phyloP scores from a whole-genome alignment of 2,329 filamentous ascomycete species.

The Microsporum canis region DNA sequence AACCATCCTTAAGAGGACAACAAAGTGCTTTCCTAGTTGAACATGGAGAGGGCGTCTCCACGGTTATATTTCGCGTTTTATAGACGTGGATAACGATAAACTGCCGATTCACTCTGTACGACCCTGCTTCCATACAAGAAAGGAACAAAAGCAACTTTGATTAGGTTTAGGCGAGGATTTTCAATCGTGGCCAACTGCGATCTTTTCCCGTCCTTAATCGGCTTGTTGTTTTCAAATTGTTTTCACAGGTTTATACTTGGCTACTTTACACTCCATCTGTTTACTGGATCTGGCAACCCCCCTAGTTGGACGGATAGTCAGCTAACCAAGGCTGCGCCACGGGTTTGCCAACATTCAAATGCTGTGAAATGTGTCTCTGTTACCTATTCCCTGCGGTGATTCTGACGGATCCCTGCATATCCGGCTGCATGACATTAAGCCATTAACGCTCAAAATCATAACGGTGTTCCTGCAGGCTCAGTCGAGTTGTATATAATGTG shows the following conservation, averaged over 20 bases:
- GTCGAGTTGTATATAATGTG: background rate
- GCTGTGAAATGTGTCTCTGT: background rate
- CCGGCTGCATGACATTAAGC: background rate
- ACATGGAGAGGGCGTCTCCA: background rate
- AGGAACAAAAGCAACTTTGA: background rate
- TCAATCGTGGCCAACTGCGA: background rate
- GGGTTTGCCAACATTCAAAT: background rate
- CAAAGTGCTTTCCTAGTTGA: slow-evolving; percentile 1
- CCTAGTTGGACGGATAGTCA: background rate
- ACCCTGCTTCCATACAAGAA: background rate
- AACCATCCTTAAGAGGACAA: background rate
- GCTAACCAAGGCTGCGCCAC: background rate
- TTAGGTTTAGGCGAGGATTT: background rate
- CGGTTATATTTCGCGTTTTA: background rate
- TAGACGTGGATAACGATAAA: background rate
- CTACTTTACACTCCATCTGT: background rate
- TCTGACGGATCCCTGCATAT: background rate
- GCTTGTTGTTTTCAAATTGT: background rate
- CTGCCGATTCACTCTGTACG: background rate
- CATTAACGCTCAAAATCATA: background rate
- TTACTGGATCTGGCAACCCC: background rate
- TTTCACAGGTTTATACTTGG: background rate
- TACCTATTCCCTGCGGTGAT: background rate
- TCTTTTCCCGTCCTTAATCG: background rate
- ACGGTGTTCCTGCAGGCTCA: slow-evolving; percentile 1